Conservation (phyloP, 257 asterid species). For the Solanum gandarillasii region DNA sequence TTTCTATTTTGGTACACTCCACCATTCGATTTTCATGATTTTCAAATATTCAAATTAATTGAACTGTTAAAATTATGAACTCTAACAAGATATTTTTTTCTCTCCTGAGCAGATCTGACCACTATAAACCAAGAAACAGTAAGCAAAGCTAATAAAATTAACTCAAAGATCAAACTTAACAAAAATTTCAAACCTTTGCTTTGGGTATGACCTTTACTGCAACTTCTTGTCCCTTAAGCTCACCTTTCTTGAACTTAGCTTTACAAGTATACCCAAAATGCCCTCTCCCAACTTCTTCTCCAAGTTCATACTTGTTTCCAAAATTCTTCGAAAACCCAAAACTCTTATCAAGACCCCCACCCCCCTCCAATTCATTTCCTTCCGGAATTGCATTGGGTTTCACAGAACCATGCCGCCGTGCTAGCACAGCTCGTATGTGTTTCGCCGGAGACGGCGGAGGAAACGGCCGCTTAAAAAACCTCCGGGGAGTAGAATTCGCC, state of each 20-base stretch:
- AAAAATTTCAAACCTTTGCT: constrained; percentile 45
- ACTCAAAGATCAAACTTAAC: not conserved
- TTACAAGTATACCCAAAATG: constrained; percentile 91
- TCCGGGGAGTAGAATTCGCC: constrained; percentile 46
- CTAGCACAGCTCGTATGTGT: constrained; percentile 72
- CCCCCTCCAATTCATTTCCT: not conserved
- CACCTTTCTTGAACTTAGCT: constrained; percentile 83
- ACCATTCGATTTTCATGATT: not conserved
- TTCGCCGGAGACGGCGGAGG: constrained; percentile 73
- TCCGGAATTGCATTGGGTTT: constrained; percentile 57
- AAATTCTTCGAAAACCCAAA: constrained; percentile 82
- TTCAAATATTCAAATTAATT: not conserved
- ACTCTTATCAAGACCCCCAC: constrained; percentile 52
- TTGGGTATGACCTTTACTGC: constrained; percentile 93
- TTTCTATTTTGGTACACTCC: not conserved
- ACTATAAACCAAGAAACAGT: not conserved
- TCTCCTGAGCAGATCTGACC: constrained; percentile 11
- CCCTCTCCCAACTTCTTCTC: constrained; percentile 90
- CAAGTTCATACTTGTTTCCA: constrained; percentile 60
- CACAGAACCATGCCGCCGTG: constrained; percentile 85
- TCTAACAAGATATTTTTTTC: not conserved
- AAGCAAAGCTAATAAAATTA: not conserved
- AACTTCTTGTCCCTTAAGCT: constrained; percentile 66
- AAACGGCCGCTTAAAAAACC: constrained; percentile 22
- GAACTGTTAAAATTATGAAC: not conserved